Conservation (phyloP, 805 yeast genomes). For the Peterozyma toletana region DNA sequence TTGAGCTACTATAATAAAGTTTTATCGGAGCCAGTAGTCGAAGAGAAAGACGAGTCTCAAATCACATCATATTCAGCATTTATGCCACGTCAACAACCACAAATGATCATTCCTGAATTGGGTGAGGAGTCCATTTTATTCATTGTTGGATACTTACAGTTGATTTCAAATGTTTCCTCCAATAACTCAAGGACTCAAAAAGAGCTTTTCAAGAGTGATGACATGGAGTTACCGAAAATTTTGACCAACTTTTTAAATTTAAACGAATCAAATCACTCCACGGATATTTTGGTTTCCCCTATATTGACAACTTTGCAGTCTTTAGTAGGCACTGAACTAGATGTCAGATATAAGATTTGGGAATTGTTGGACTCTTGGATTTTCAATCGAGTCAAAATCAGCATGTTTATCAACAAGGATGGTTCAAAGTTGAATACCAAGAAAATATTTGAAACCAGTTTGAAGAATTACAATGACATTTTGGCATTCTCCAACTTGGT, state of each 20-base stretch:
- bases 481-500: slow-evolving; percentile 57
- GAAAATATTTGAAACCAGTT: slow-evolving; percentile 34
- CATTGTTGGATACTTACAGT: slow-evolving; percentile 64
- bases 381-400: slow-evolving; percentile 28
- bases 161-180: slow-evolving; percentile 47
- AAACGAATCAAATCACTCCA: slow-evolving; percentile 12
- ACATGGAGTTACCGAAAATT: slow-evolving; percentile 20
- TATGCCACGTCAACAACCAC: not conserved
- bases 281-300: slow-evolving; percentile 30
- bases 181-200: slow-evolving; percentile 27
- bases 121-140: slow-evolving; percentile 77
- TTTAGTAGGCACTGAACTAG: slow-evolving; percentile 39
- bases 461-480: slow-evolving; percentile 48
- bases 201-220: slow-evolving; percentile 24
- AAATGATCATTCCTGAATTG: slow-evolving; percentile 39
- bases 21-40: slow-evolving; percentile 11
- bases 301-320: slow-evolving; percentile 50
- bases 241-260: slow-evolving; percentile 18
- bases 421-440: slow-evolving; percentile 19
- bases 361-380: slow-evolving; percentile 63
- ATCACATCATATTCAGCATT: not conserved
- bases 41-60: not conserved
- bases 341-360: slow-evolving; percentile 54
- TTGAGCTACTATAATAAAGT: slow-evolving; percentile 22
- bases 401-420: slow-evolving; percentile 11